Conservation (phyloP, 1,284 basidiomycete species). For the Ustilago sp. region DNA sequence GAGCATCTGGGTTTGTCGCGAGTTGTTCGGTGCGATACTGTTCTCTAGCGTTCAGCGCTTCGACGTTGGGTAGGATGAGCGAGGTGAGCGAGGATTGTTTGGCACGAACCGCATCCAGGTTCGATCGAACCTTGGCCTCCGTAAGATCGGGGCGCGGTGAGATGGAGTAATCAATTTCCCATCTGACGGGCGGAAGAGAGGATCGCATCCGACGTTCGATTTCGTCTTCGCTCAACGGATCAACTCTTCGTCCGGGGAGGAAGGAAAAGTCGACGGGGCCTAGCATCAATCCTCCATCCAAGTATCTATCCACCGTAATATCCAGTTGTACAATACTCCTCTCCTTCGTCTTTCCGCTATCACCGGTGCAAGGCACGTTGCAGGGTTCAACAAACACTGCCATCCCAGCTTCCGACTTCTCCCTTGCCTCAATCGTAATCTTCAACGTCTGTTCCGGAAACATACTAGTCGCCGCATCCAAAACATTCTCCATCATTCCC, state of each 20-base stretch:
- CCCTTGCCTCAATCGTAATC: slow-evolving; percentile 58
- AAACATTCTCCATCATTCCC: slow-evolving; percentile 78
- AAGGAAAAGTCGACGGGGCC: slow-evolving; percentile 62
- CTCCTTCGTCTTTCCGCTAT: not conserved
- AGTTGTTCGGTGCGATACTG: slow-evolving; percentile 46
- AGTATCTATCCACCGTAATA: slow-evolving; percentile 62
- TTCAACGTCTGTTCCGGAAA: slow-evolving; percentile 73
- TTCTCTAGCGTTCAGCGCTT: slow-evolving; percentile 63
- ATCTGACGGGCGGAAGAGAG: slow-evolving; percentile 31
- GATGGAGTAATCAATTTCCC: slow-evolving; percentile 64
- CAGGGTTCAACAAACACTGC: slow-evolving; percentile 58
- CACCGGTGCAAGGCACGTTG: not conserved
- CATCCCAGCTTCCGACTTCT: slow-evolving; percentile 39
- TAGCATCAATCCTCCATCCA: slow-evolving; percentile 55
- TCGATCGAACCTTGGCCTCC: slow-evolving; percentile 35
- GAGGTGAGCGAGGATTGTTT: slow-evolving; percentile 46
- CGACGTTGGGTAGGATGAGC: slow-evolving; percentile 64
- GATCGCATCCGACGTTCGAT: slow-evolving; percentile 41
- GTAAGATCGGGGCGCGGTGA: slow-evolving; percentile 53
- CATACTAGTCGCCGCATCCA: slow-evolving; percentile 75
- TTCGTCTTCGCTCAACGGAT: slow-evolving; percentile 54
- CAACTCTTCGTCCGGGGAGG: slow-evolving; percentile 44
- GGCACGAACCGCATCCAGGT: slow-evolving; percentile 49
- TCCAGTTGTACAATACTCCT: slow-evolving; percentile 57
- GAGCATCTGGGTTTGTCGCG: slow-evolving; percentile 50